Evolutionary conservation across 2,329 filamentous ascomycete genomes (phyloP).

Genomic region (Plenodomus biglobosus): DNA sequence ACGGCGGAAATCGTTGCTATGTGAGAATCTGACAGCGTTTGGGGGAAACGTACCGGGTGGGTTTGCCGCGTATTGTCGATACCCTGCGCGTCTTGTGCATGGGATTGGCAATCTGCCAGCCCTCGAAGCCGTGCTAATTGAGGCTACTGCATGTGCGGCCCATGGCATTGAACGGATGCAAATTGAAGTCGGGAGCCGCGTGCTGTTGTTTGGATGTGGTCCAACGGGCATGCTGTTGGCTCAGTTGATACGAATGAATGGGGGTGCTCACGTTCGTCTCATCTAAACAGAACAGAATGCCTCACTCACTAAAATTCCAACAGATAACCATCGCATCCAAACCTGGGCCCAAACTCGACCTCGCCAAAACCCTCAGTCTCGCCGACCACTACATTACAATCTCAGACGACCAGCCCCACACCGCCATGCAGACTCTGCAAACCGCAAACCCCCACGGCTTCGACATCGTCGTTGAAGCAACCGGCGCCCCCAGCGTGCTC

Average conservation of each 20-base stretch:
- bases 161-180: constrained; percentile 70
- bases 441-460: constrained; percentile 70
- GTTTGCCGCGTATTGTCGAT: constrained; percentile 69
- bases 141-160: constrained; percentile 70
- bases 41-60: constrained; percentile 70
- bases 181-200: constrained; percentile 64
- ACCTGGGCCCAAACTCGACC: constrained; percentile 68
- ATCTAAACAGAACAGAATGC: too few relatives aligned
- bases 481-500: constrained; percentile 67
- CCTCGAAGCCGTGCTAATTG: constrained; percentile 69
- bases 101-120: constrained; percentile 66
- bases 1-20: constrained; percentile 66
- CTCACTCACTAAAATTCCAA: background rate
- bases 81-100: constrained; percentile 61
- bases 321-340: constrained; percentile 66
- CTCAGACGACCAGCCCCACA: constrained; percentile 25
- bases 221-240: constrained; percentile 67
- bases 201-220: constrained; percentile 67
- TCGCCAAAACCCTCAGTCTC: constrained; percentile 56
- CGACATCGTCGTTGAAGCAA: constrained; percentile 72
- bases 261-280: constrained; percentile 59
- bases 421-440: constrained; percentile 63
- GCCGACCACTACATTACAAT: constrained; percentile 54
- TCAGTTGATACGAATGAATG: constrained; percentile 65
- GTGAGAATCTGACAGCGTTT: constrained; percentile 68